Base-by-base conservation (phyloP, 345 rosid genomes). In the Euphorbia peplus region DNA sequence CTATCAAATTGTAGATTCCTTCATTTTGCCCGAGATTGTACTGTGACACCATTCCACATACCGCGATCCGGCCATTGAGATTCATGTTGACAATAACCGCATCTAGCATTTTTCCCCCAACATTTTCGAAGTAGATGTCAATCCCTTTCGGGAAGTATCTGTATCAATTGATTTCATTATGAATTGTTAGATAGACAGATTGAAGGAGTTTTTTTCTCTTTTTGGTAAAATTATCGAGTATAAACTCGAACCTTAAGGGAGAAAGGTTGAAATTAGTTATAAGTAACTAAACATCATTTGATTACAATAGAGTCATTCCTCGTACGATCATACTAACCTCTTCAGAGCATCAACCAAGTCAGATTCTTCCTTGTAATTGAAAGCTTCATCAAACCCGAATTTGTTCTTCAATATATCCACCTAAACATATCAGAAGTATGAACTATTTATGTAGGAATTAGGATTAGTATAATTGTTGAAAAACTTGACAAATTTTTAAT, bases 11-110 rank as follows among this genome's bases (percentile, higher is more conserved):
- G 51, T 78, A 79, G 0, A 78, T 65, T 12, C 70, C 76, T 57
- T 72, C 60, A n/a, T 60, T 65, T 24, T 72, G 25, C 2, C 60
- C 76, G 25, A 66, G 60, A 63, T 70, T 70, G 75, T 83, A 82
- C 41, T 86, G 87, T 1, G 90, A 86, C 73, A 87, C 83, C 88
- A 87, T 83, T 69, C 88, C 91, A 53, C 83, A 84, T 0, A 71
- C 82, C 42, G 85, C 79, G 1, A 84, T 74, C 10, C 85, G 79
- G 11, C 88, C 87, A 6, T 6, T 72, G 1, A 8, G 4, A 64
- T 80, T 83, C 85, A 84, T 87, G 78, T 81, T 83, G 29, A 71
- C 48, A 5, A 87, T 85, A 54, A 84, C 88, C 1, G 84, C 85
- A 9, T 84, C 87, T 1, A 84, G 78, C 84, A 82, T 84, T 70